Conservation (phyloP, 768 basidiomycete species). For the Lactarius vividus region DNA sequence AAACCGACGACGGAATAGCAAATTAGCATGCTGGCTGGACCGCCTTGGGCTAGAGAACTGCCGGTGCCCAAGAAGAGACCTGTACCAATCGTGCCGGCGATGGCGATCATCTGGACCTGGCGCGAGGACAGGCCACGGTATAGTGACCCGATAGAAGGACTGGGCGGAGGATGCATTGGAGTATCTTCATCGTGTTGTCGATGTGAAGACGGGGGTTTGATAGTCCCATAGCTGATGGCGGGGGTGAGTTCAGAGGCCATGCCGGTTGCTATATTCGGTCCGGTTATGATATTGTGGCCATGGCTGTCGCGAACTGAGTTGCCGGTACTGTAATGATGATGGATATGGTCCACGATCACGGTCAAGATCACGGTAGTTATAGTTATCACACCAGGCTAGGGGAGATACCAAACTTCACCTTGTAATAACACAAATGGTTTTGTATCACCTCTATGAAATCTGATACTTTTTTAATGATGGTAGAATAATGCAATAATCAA, state of each 20-base stretch:
- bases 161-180: slow-evolving; percentile 11
- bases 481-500: no score
- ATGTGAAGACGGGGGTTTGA: slow-evolving; percentile 4
- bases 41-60: slow-evolving; percentile 73
- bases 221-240: slow-evolving; percentile 6
- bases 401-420: no score
- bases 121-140: slow-evolving; percentile 69
- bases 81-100: slow-evolving; percentile 67
- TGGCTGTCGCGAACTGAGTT: no score
- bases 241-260: slow-evolving; percentile 23
- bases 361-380: no score
- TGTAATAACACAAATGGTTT: no score
- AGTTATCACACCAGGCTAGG: no score
- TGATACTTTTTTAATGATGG: no score
- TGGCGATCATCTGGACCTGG: slow-evolving; percentile 88
- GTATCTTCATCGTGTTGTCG: background rate
- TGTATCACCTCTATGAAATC: no score
- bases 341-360: no score
- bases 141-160: slow-evolving; percentile 37
- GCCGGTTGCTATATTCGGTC: no score
- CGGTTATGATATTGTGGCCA: no score
- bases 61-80: slow-evolving; percentile 67
- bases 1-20: slow-evolving; percentile 74
- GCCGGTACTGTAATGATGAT: no score
- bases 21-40: slow-evolving; percentile 84